Percentiles rank a stretch among this genome's conserved stretches.
phyloP scores from a whole-genome alignment of 2,329 filamentous ascomycete genomes.

The Aspergillus arachidicola region DNA sequence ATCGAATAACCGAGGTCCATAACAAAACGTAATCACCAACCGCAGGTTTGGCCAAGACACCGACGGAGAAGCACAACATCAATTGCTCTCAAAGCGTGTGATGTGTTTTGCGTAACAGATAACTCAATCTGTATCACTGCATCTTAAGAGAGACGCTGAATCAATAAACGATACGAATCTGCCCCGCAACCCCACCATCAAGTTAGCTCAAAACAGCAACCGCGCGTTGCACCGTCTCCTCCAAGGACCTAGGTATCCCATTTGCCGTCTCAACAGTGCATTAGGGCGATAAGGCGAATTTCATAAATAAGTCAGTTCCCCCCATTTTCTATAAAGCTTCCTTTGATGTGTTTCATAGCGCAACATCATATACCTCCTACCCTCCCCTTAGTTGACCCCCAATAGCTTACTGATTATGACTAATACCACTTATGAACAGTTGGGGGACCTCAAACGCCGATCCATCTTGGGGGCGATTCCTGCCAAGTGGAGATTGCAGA shows the following conservation, averaged over 20 bases:
- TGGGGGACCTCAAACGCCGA: conserved; percentile 57
- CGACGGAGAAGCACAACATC: too few species aligned
- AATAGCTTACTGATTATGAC: conserved; percentile 19
- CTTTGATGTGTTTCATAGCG: neutral
- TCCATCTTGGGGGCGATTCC: conserved; percentile 59
- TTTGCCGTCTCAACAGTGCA: neutral
- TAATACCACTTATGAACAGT: conserved; percentile 50
- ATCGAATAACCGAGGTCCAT: neutral
- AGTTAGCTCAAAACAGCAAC: neutral
- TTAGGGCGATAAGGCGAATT: neutral
- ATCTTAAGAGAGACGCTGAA: neutral
- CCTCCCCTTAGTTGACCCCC: neutral
- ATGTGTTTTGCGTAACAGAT: neutral
- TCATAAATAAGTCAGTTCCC: neutral
- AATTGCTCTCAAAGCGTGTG: neutral
- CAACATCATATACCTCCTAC: neutral
- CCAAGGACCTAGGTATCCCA: neutral
- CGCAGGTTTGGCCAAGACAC: neutral
- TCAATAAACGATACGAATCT: neutral
- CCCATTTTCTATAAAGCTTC: neutral
- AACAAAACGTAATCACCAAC: neutral
- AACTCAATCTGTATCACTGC: neutral
- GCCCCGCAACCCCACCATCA: neutral
- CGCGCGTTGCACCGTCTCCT: neutral
- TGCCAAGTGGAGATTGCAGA: conserved; percentile 56